A percentile compares a stretch with the other conserved stretches of the same genome.
These are phyloP conservation scores for Amanita phalloides DNA, from an alignment of 768 basidiomycete genomes.

Conservation along the genomic window DNA sequence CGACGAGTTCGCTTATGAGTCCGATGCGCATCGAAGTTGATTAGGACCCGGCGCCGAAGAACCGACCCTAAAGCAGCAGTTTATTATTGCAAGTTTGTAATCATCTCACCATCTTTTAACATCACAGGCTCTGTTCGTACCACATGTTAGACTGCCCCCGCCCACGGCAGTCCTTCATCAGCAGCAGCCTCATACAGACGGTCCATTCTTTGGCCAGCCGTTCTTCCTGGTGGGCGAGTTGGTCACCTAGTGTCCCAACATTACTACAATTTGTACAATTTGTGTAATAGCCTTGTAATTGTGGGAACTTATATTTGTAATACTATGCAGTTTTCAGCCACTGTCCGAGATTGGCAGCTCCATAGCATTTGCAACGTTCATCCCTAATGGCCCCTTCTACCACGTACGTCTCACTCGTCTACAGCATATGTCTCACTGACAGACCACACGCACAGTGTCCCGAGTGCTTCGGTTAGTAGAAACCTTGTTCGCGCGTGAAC, in stretches of 20 bases:
- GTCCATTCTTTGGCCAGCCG: slow-evolving; percentile 54
- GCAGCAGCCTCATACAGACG: slow-evolving; percentile 45
- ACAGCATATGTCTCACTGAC: slow-evolving; percentile 1
- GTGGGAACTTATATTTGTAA: slow-evolving; percentile 23
- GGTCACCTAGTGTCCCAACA: slow-evolving; percentile 60
- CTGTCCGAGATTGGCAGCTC: slow-evolving; percentile 15
- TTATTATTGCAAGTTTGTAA: slow-evolving; percentile 6
- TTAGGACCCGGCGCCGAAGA: not conserved
- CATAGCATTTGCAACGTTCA: slow-evolving; percentile 24
- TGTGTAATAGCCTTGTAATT: not conserved
- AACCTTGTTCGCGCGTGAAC: slow-evolving; percentile 9
- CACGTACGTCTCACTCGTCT: slow-evolving; percentile 30
- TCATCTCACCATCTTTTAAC: slow-evolving; percentile 49
- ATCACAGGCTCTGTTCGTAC: slow-evolving; percentile 38
- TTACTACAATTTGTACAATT: not conserved
- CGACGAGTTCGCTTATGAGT: not conserved
- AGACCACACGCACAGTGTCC: slow-evolving; percentile 26
- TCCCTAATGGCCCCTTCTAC: slow-evolving; percentile 45
- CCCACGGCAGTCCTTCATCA: slow-evolving; percentile 39
- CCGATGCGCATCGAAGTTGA: too few relatives aligned
- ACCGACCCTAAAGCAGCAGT: slow-evolving; percentile 36
- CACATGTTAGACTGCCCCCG: slow-evolving; percentile 43
- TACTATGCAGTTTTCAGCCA: slow-evolving; percentile 36
- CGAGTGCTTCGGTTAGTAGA: slow-evolving; percentile 46
- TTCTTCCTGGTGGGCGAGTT: slow-evolving; percentile 35